Base-by-base conservation (phyloP, 306 rosid species). In the Crotalaria pallida region DNA sequence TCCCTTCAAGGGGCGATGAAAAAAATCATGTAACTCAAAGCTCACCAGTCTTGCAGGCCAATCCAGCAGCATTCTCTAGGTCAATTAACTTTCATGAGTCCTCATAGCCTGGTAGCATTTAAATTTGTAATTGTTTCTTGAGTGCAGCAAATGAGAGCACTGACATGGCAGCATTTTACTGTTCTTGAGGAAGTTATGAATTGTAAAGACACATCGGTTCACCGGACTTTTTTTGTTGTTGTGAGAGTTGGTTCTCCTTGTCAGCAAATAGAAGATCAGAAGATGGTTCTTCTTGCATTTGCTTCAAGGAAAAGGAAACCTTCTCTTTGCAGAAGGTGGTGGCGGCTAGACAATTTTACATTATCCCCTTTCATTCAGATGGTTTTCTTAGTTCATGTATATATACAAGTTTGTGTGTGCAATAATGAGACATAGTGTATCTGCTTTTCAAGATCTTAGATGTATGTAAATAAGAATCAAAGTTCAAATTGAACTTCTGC, bases 11-110 rank as follows among this genome's bases (percentile, higher is more conserved):
- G 71, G 80, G 71, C 17, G 78, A 77, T 1, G 81, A 69, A 56
- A 85, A 78, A 40, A 63, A 69, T 49, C 76, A 58, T 1, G 31
- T 7, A 21, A 19, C 55, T 7, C 80, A 86, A 77, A 61, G 60
- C 18, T 87, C 86, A 12, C 65, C 82, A 0, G 83, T 71, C 69
- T 67, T 89, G 83, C 92, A 81, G 55, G 94, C 96, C 69, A 92
- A 92, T 72, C 98, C 98, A 11, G 96, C 94, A n/a, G 98, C 98
- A 23, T 70, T 89, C 43, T 89, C 95, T 40, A 81, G 94, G 82
- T 89, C 98, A 57, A 61, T 80, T 64, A 89, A 67, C 78, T 92
- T 92, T 67, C 90, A 63, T 1, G 96, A 89, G 83, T 81, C 75
- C 61, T 80, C 81, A 1, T 80, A 71, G 43, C 4, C 51, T 3